These are phyloP conservation scores for Pyrus bretschneideri DNA, from an alignment of 306 rosid genomes.

Conservation along the genomic window DNA sequence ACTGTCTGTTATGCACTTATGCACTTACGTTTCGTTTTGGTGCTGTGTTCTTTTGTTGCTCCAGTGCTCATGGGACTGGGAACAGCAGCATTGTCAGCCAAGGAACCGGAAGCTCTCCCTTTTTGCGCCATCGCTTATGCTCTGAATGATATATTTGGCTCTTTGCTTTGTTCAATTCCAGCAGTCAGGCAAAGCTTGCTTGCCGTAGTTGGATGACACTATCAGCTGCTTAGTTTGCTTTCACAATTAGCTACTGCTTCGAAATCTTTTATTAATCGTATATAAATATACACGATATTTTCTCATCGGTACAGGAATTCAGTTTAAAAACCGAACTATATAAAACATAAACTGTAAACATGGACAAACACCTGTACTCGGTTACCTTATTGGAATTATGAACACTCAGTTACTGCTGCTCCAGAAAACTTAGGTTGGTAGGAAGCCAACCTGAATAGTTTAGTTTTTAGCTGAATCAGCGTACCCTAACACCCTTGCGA, in stretches of 20 bases:
- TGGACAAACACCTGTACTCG: not conserved
- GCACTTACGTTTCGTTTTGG: not conserved
- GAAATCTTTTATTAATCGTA: not conserved
- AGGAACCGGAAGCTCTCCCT: slow-evolving; percentile 98
- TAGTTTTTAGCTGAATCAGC: not conserved
- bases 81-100: slow-evolving; percentile 91
- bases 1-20: no score
- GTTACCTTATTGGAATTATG: no score
- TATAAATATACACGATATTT: not conserved
- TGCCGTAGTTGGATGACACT: slow-evolving; percentile 57
- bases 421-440: not conserved
- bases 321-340: no score
- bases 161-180: slow-evolving; percentile 80
- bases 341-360: not conserved
- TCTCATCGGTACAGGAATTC: no score
- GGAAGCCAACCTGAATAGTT: not conserved
- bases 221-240: not conserved
- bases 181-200: slow-evolving; percentile 67
- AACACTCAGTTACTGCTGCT: no score
- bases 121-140: slow-evolving; percentile 95
- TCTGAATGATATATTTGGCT: slow-evolving; percentile 86
- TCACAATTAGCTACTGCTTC: not conserved
- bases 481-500: not conserved
- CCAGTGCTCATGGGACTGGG: slow-evolving; percentile 90
- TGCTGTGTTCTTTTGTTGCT: slow-evolving; percentile 2